These are phyloP conservation scores for Alternaria novae-zelandiae DNA, from an alignment of 2,329 filamentous ascomycete species.

Conservation along the genomic window DNA sequence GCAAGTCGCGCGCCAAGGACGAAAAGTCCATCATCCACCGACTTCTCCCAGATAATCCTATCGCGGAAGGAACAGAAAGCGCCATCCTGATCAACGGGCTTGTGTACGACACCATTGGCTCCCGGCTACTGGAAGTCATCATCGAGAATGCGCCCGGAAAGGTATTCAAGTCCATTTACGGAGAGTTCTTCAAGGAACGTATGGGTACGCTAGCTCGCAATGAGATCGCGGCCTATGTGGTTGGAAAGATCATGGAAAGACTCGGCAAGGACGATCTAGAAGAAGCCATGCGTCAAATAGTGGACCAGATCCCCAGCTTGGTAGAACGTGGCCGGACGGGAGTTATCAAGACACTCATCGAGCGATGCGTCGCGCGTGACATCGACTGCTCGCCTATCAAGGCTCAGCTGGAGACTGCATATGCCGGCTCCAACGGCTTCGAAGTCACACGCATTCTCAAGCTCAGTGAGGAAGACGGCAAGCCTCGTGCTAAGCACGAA, in stretches of 20 bases:
- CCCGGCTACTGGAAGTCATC: conserved; percentile 86
- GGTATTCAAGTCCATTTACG: conserved; percentile 87
- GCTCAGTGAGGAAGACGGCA: conserved; percentile 56
- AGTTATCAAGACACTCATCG: conserved; percentile 81
- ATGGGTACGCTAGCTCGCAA: conserved; percentile 85
- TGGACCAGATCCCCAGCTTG: conserved; percentile 74
- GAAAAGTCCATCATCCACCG: conserved; percentile 73
- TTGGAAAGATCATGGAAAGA: conserved; percentile 80
- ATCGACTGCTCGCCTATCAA: conserved; percentile 64
- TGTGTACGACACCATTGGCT: conserved; percentile 89
- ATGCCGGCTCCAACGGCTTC: conserved; percentile 57
- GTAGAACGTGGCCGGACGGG: conserved; percentile 78
- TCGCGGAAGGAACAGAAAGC: conserved; percentile 74
- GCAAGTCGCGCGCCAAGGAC: conserved; percentile 70
- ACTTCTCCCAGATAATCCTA: conserved; percentile 79
- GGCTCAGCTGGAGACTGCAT: conserved; percentile 63
- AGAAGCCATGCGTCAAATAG: conserved; percentile 72
- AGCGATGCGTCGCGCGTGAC: conserved; percentile 75
- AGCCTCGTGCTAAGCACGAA: conserved; percentile 36
- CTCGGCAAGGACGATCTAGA: conserved; percentile 85
- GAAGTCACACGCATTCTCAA: conserved; percentile 67
- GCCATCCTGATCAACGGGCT: conserved; percentile 84
- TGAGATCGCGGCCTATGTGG: conserved; percentile 87
- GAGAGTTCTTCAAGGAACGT: conserved; percentile 77
- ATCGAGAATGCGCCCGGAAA: conserved; percentile 82